These are phyloP conservation scores for Tylopilus sp. DNA, from an alignment of 1,284 basidiomycete species.

Conservation along the genomic window DNA sequence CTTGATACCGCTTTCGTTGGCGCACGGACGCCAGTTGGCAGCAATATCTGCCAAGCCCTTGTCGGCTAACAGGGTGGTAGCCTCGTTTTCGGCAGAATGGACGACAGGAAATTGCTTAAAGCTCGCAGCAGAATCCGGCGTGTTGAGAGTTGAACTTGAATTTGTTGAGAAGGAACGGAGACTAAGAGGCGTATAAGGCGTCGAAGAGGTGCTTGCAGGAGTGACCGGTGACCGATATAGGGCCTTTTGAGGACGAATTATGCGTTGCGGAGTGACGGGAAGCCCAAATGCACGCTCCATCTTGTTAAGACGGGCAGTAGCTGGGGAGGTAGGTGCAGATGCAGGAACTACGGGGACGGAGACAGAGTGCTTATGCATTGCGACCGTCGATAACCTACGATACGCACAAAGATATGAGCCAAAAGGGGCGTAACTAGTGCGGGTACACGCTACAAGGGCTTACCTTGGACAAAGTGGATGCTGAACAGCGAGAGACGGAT, in stretches of 20 bases:
- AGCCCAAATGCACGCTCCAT: slow-evolving; percentile 34
- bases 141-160: slow-evolving; percentile 54
- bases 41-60: slow-evolving; percentile 57
- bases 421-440: background rate
- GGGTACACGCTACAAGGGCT: slow-evolving; percentile 1
- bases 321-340: slow-evolving; percentile 46
- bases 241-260: slow-evolving; percentile 37
- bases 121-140: slow-evolving; percentile 40
- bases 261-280: slow-evolving; percentile 47
- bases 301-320: slow-evolving; percentile 37
- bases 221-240: slow-evolving; percentile 42
- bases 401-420: slow-evolving; percentile 7
- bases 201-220: slow-evolving; percentile 42
- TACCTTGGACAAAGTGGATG: slow-evolving; percentile 22
- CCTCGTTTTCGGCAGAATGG: slow-evolving; percentile 23
- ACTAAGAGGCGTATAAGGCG: slow-evolving; percentile 64
- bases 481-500: slow-evolving; percentile 12
- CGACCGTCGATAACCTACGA: slow-evolving; percentile 17
- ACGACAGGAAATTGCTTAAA: slow-evolving; percentile 39
- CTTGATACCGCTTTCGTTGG: slow-evolving; percentile 67
- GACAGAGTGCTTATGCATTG: slow-evolving; percentile 32
- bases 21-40: slow-evolving; percentile 67
- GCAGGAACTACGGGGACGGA: slow-evolving; percentile 37
- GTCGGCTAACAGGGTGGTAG: slow-evolving; percentile 29
- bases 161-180: slow-evolving; percentile 55